Percentiles rank a stretch among this genome's conserved stretches.
These are phyloP conservation scores for Capronia coronata DNA, from an alignment of 2,329 filamentous ascomycete genomes.

Conservation along the genomic window DNA sequence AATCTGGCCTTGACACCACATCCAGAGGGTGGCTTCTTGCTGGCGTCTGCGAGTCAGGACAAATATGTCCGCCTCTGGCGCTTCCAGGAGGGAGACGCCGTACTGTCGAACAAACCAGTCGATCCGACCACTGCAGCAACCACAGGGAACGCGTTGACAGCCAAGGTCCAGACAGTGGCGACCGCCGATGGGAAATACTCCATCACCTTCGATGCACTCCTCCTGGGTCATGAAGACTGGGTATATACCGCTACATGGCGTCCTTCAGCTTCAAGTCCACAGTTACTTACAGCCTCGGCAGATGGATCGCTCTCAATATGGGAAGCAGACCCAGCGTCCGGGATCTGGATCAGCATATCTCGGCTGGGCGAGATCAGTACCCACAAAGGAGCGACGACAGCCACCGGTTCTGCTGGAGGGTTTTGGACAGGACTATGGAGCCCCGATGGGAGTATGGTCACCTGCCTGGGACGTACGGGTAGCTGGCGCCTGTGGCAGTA, in stretches of 20 bases:
- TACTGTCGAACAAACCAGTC: background rate
- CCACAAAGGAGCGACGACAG: slow-evolving; percentile 92
- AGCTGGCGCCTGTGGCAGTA: slow-evolving; percentile 86
- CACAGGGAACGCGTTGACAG: slow-evolving; percentile 61
- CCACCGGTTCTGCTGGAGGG: slow-evolving; percentile 88
- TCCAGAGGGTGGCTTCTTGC: slow-evolving; percentile 61
- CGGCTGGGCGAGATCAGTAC: slow-evolving; percentile 88
- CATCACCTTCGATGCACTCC: slow-evolving; percentile 84
- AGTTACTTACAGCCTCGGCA: slow-evolving; percentile 81
- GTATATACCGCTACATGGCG: slow-evolving; percentile 84
- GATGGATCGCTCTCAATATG: slow-evolving; percentile 93
- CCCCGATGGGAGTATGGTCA: slow-evolving; percentile 64
- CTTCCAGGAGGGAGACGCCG: slow-evolving; percentile 58
- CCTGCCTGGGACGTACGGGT: slow-evolving; percentile 73
- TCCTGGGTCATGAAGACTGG: slow-evolving; percentile 97
- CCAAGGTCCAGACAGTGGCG: slow-evolving; percentile 76
- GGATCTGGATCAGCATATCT: slow-evolving; percentile 82
- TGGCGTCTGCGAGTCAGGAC: slow-evolving; percentile 93
- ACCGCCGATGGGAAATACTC: slow-evolving; percentile 60
- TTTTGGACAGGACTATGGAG: slow-evolving; percentile 97
- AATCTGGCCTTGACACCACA: slow-evolving; percentile 73
- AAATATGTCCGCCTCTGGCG: slow-evolving; percentile 96
- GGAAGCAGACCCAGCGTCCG: slow-evolving; percentile 75
- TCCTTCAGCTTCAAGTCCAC: slow-evolving; percentile 50
- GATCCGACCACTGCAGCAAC: slow-evolving; percentile 51